These are phyloP conservation scores for Penicillium thymicola DNA, from an alignment of 2,329 filamentous ascomycete genomes.

Conservation along the genomic window DNA sequence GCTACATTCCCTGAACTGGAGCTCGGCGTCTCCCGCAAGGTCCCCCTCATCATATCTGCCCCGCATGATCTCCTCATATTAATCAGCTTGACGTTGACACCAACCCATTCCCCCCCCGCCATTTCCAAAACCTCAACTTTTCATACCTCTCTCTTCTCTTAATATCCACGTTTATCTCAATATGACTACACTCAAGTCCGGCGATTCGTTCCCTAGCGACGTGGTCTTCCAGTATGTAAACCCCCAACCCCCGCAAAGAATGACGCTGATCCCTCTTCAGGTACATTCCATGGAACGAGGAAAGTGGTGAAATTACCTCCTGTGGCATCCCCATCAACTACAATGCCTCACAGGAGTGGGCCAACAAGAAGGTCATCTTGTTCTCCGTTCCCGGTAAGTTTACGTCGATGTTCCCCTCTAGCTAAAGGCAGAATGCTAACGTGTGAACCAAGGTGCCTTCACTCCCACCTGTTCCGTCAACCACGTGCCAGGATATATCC, in stretches of 20 bases:
- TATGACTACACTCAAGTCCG: constrained; percentile 69
- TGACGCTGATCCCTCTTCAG: constrained; percentile 35
- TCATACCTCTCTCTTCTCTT: not conserved
- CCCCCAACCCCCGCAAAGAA: not conserved
- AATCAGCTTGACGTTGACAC: constrained; percentile 1
- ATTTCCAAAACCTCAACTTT: not conserved
- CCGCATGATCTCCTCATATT: constrained; percentile 3
- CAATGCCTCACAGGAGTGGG: constrained; percentile 74
- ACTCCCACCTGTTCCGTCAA: constrained; percentile 78
- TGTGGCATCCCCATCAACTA: constrained; percentile 78
- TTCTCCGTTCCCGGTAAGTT: constrained; percentile 63
- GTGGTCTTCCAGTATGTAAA: constrained; percentile 67
- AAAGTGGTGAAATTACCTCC: constrained; percentile 64
- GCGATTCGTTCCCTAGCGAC: constrained; percentile 76
- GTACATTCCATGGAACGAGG: constrained; percentile 73
- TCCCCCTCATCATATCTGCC: too few relatives aligned
- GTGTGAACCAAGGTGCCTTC: constrained; percentile 59
- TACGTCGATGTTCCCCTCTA: not conserved
- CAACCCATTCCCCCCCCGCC: constrained; percentile 1
- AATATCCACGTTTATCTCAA: constrained; percentile 5
- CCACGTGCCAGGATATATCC: constrained; percentile 75
- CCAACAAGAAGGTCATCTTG: constrained; percentile 68
- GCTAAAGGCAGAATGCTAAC: not conserved
- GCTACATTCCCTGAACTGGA: too few relatives aligned
- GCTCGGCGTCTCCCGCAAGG: too few relatives aligned